Base-by-base conservation (phyloP, 305 asterid species). In the Fraxinus latifolia region DNA sequence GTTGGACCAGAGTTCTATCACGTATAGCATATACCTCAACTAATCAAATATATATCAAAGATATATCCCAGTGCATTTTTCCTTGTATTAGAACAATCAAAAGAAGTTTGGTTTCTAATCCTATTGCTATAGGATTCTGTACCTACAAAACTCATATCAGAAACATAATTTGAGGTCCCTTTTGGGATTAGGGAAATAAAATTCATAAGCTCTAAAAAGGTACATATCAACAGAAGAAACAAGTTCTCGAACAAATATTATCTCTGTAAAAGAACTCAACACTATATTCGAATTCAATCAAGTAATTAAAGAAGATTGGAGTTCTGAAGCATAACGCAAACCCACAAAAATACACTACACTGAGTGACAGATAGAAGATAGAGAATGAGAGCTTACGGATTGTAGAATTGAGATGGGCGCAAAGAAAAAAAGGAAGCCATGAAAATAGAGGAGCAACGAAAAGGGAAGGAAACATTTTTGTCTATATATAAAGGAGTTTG, bases 401-500 rank as follows among this genome's bases (percentile, higher is more conserved):
- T 77, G 85, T 70, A 74, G 86, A 86, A 83, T 60, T 2, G 70
- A 82, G 86, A 82, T 77, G 87, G 82, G 79, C 83, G 89, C 80
- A 87, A 87, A 74, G 85, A 80, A 36, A 85, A 78, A 79, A 47
- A 72, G 79, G 90, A 80, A 19, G 92, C 91, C 95, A 91, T 91
- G 80, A 74, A 76, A 78, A 78, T 42, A 12, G 73, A 71, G 73
- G 44, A 79, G 77, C 42, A 79, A 75, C 42, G 65, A 37, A 55
- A 67, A 79, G 65, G 78, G 81, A 82, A 83, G 65, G 81, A 72
- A 83, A 81, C 50, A 78, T 23, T 23, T 34, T 47, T 14, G 39
- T 17, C n/a, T 76, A 8, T 36, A 71, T 76, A 82, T 82, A 85
- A 70, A 70, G 47, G 78, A 68, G 27, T 42, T 70, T 39, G 32